Base-by-base conservation (phyloP, 768 basidiomycete species). In the Galerina marginata region DNA sequence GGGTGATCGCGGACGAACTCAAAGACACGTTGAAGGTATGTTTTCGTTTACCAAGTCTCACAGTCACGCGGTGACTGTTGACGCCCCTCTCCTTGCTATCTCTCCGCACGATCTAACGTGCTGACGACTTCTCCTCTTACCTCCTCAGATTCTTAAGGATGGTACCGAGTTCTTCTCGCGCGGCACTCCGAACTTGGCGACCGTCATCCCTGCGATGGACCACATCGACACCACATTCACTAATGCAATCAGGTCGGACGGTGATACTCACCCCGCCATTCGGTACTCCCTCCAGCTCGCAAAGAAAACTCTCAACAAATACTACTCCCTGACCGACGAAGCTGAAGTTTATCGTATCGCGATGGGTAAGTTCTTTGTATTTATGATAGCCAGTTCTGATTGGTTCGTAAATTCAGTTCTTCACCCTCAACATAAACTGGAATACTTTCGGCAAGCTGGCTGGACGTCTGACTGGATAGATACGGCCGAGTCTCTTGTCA, bases 281-380 rank as follows among this genome's bases (percentile, higher is more conserved):
- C 59, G 48, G 20, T 60, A 60, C 11, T 64, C 71, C 2, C 38
- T 71, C 3, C 51, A 26, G 15, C 37, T 69, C 4, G 69, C 60
- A 9, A 71, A 74, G 47, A 50, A 56, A 4, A 74, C 65, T 1
- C 49, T 77, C 1, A 74, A 76, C 59, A 16, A 53, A 9, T 76
- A 76, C 56, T 77, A 76, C 50, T 37, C 53, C 2, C 42, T 51
- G 12, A 75, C 73, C 2, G 74, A 76, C 54, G 6, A 36, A 3
- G 72, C 74, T 0, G 59, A 75, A 6, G 60, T 68, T 0, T 77
- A 75, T 54, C 52, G 65, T 0, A 74, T 78, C 65, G 74, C 74
- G 4, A 77, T 77, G 74, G 64, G 76, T 77, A 59, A 11, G 70
- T 71, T 20, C 39, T 40, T 12, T 29, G 4, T 37, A 16, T 37